Conservation (phyloP, 257 asterid species). For the Asclepias syriaca region DNA sequence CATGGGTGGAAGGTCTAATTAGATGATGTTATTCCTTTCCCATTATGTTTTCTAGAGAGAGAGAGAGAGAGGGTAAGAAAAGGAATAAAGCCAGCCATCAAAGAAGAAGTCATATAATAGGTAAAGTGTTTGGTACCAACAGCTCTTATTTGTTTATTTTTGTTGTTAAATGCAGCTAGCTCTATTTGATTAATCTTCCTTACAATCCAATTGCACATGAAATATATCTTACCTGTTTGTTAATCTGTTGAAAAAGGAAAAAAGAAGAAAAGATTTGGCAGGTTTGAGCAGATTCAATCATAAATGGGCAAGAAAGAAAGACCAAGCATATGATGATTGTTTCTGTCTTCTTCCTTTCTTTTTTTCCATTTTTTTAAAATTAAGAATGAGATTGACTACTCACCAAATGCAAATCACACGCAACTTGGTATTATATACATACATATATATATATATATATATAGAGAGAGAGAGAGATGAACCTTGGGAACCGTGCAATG, state of each 20-base stretch:
- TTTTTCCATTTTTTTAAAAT: background rate
- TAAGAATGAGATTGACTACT: background rate
- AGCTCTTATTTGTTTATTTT: too few species aligned
- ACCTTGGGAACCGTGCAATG: constrained; percentile 18
- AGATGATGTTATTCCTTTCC: too few species aligned
- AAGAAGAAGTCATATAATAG: too few species aligned
- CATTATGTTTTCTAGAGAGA: too few species aligned
- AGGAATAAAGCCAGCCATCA: too few species aligned
- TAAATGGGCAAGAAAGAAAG: background rate
- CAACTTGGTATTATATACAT: background rate
- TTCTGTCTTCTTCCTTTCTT: background rate
- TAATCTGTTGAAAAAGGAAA: background rate
- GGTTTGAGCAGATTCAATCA: background rate
- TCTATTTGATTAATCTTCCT: background rate
- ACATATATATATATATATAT: too few species aligned
- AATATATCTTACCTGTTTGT: background rate
- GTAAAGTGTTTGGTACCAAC: too few species aligned
- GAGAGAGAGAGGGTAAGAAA: too few species aligned
- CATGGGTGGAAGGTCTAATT: too few species aligned
- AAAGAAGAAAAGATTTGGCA: background rate
- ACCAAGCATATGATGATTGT: background rate
- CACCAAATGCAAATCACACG: constrained; percentile 5
- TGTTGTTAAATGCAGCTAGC: too few species aligned
- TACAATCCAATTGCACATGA: background rate
- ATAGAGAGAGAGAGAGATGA: background rate